phyloP scores from a whole-genome alignment of 1,284 basidiomycete genomes.

The Trametes sp. region DNA sequence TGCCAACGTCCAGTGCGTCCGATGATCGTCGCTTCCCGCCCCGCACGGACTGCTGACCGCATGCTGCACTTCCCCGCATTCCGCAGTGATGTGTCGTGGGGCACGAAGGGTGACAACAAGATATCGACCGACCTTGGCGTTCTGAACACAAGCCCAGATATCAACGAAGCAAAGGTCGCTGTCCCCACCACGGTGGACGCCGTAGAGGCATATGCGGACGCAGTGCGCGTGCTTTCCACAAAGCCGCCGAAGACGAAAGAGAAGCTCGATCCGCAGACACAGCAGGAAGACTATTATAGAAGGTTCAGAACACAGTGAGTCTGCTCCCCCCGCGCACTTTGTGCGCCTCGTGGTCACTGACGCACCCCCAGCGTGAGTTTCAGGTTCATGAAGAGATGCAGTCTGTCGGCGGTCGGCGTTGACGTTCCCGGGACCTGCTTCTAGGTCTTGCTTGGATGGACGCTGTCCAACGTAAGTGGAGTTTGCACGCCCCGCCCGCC shows the following conservation, averaged over 20 bases:
- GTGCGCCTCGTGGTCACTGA: slow-evolving; percentile 23
- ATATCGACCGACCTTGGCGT: slow-evolving; percentile 85
- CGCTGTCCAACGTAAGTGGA: slow-evolving; percentile 74
- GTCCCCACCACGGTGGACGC: slow-evolving; percentile 87
- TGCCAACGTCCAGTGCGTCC: slow-evolving; percentile 79
- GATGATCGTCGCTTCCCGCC: slow-evolving; percentile 8
- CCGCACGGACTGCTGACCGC: slow-evolving; percentile 11
- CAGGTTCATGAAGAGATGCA: slow-evolving; percentile 12
- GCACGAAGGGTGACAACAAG: slow-evolving; percentile 92
- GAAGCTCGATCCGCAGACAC: slow-evolving; percentile 69
- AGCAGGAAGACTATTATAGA: slow-evolving; percentile 90
- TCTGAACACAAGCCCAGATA: slow-evolving; percentile 65
- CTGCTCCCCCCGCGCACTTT: slow-evolving; percentile 16
- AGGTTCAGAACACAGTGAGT: slow-evolving; percentile 84
- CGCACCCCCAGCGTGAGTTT: slow-evolving; percentile 36
- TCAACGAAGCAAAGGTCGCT: slow-evolving; percentile 82
- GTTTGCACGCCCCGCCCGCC: slow-evolving; percentile 17
- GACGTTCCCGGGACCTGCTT: slow-evolving; percentile 11
- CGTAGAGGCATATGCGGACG: slow-evolving; percentile 86
- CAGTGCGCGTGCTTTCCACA: slow-evolving; percentile 76
- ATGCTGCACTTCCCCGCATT: slow-evolving; percentile 19
- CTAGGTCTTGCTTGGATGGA: slow-evolving; percentile 82
- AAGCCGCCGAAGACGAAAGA: slow-evolving; percentile 78
- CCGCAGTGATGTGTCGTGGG: slow-evolving; percentile 81
- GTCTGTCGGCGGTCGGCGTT: slow-evolving; percentile 17